Evolutionary conservation across 176 grass and related monocot species (phyloP), one percentile per base, ranked within the genome.

Genomic region (Triticum aestivum): DNA sequence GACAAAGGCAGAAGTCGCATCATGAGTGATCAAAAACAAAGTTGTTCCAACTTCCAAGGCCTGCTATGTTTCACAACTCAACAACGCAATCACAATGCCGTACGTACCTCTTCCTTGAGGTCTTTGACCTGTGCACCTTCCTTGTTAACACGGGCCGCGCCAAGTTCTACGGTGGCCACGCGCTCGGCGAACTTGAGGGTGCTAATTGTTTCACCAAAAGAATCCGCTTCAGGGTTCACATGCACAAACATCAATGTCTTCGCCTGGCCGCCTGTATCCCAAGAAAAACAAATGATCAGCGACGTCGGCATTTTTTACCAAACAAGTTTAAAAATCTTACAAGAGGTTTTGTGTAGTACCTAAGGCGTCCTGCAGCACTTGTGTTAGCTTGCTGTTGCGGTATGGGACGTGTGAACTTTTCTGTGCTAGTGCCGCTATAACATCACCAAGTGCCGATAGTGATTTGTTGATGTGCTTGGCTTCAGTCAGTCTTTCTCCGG

Each of bases 201-300:
- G 84, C 95, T 97, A 26, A 94, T 75, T 61, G 95, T 97, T 97
- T 97, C 95, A 75, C 81, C 87, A 86, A 92, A 94, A 32, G 92
- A 78, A 84, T 92, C 83, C 49, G 66, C 66, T 90, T 98, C 93
- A 77, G 95, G 95, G 51, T 95, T 98, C 69, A 95, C 78, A 73
- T 98, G 93, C 41, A 92, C 93, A 90, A 97, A 93, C 95, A 98
- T 98, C 70, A 98, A 90, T 20, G 95, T 98, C 86, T 98, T 98
- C 38, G 95, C 95, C 61, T 95, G 95, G 13, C 95, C 95, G 79
- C 95, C 95, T 98, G 44, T 56, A 86, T 87, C 33, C 38, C 35
- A 79, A 83, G 39, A 39, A 66, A 63, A 87, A 82, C 12, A 61
- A 67, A 68, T n/a, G 27, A 9, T 90, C 47, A 81, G 42, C 27